phyloP scores from a whole-genome alignment of 2,329 filamentous ascomycete species.

The Talaromyces sp. region DNA sequence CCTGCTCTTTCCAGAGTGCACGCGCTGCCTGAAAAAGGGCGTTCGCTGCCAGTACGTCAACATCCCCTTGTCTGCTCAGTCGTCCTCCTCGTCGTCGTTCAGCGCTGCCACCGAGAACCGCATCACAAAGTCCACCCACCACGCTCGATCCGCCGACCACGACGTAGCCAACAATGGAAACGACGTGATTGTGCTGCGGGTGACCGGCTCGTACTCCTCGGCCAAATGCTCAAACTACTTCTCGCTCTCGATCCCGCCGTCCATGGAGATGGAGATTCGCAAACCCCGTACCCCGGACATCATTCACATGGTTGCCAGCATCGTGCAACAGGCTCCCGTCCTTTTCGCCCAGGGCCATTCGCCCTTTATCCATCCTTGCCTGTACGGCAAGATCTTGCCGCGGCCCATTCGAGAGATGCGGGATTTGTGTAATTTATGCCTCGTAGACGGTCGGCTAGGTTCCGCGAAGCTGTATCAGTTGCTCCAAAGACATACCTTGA shows the following conservation, averaged over 20 bases:
- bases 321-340: conserved; percentile 15
- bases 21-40: conserved; percentile 17
- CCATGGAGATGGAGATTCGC: conserved; percentile 17
- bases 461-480: conserved; percentile 7
- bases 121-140: neutral
- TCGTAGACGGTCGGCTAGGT: conserved; percentile 1
- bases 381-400: conserved; percentile 11
- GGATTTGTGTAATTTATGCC: conserved; percentile 16
- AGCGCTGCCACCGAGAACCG: neutral
- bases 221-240: neutral
- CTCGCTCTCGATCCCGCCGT: conserved; percentile 10
- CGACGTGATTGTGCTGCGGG: neutral
- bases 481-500: conserved; percentile 10
- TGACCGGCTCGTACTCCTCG: neutral
- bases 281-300: conserved; percentile 17
- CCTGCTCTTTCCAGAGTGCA: conserved; percentile 20
- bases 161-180: neutral
- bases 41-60: conserved; percentile 22
- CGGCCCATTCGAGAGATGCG: conserved; percentile 16
- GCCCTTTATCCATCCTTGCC: conserved; percentile 20
- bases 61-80: conserved; percentile 13
- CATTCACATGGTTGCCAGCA: conserved; percentile 17
- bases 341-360: conserved; percentile 17
- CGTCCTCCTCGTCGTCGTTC: neutral
- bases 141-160: neutral